Evolutionary conservation across 805 yeast species (phyloP).

Genomic region (Candida endomychidarum): DNA sequence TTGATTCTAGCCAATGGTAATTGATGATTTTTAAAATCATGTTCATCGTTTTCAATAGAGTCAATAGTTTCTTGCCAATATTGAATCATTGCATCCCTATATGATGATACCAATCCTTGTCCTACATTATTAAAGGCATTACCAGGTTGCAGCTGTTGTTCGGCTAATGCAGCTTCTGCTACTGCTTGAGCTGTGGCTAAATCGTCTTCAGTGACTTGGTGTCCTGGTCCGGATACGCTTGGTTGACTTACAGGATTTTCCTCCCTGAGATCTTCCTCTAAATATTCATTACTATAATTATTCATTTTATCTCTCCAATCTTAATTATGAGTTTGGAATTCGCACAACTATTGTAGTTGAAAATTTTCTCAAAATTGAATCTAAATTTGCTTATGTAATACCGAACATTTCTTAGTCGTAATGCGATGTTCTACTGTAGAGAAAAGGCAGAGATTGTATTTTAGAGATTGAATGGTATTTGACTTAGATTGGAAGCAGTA

Average conservation of each 20-base stretch:
- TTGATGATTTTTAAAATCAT: conserved; percentile 91
- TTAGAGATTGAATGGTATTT: too few species aligned
- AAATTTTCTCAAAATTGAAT: background rate
- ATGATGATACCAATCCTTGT: conserved; percentile 81
- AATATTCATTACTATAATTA: conserved; percentile 15
- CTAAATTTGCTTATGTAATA: background rate
- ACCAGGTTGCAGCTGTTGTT: conserved; percentile 48
- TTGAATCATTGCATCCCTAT: conserved; percentile 86
- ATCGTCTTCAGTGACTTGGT: conserved; percentile 41
- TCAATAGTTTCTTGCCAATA: conserved; percentile 98
- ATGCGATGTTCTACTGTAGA: too few species aligned
- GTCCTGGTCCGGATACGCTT: conserved; percentile 7
- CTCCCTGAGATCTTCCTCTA: conserved; percentile 14
- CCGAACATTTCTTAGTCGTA: too few species aligned
- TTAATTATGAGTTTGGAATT: background rate
- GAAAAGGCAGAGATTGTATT: too few species aligned
- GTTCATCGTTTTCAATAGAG: conserved; percentile 82
- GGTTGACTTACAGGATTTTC: conserved; percentile 2
- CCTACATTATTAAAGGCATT: conserved; percentile 88
- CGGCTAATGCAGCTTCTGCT: conserved; percentile 48
- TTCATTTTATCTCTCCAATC: conserved; percentile 9
- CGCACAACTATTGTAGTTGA: background rate
- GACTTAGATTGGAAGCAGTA: too few species aligned
- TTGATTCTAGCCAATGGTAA: conserved; percentile 94
- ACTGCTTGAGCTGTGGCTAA: conserved; percentile 47